Evolutionary conservation across 257 asterid genomes (phyloP).

Genomic region (Solanum boliviense): DNA sequence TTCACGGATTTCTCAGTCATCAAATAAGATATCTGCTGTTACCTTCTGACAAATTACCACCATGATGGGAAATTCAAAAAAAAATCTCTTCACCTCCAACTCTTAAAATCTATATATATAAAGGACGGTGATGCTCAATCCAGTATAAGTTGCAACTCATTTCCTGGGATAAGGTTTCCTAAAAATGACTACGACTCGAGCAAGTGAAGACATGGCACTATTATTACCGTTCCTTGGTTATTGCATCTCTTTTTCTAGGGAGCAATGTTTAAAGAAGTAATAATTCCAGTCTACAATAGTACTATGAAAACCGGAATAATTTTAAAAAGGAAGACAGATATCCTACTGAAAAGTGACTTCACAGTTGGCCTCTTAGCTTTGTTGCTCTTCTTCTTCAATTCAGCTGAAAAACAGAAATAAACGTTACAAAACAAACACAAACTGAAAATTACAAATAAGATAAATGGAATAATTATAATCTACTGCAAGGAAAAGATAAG

Average conservation of each 20-base stretch:
- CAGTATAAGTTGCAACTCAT: neutral
- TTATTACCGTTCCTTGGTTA: neutral
- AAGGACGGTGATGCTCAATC: neutral
- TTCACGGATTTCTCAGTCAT: neutral
- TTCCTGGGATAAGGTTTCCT: neutral
- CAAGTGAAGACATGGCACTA: neutral
- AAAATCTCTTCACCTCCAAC: neutral
- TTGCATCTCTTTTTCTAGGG: neutral
- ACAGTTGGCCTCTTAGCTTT: slow-evolving; percentile 88
- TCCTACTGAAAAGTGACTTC: slow-evolving; percentile 86
- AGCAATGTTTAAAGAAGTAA: neutral
- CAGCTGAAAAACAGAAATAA: slow-evolving; percentile 40
- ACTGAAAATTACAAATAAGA: neutral
- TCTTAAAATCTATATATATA: neutral
- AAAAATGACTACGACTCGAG: neutral
- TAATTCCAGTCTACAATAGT: neutral
- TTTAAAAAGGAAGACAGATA: slow-evolving; percentile 2
- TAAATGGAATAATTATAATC: neutral
- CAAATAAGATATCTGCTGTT: neutral
- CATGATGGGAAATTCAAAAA: neutral
- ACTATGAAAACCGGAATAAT: neutral
- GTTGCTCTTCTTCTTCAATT: slow-evolving; percentile 78
- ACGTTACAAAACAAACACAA: neutral
- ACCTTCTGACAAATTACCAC: neutral
- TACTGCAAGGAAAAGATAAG: slow-evolving; percentile 2